Percentiles rank a stretch among this genome's conserved stretches.
These are phyloP conservation scores for Mycena pura DNA, from an alignment of 768 basidiomycete genomes.

Conservation along the genomic window DNA sequence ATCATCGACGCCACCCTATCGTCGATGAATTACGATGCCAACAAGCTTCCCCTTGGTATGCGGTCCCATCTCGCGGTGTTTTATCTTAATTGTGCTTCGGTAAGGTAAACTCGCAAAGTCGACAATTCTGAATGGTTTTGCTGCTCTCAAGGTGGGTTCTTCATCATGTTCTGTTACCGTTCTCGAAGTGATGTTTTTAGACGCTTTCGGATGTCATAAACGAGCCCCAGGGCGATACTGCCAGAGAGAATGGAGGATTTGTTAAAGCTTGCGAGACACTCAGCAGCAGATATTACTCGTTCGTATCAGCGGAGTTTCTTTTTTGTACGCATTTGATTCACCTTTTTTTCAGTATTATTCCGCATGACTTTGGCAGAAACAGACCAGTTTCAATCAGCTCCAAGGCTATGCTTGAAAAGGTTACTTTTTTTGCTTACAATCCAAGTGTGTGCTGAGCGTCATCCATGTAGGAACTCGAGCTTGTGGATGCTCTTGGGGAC, in stretches of 20 bases:
- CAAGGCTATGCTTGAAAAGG: conserved; percentile 48
- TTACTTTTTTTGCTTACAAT: conserved; percentile 15
- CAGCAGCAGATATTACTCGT: conserved; percentile 65
- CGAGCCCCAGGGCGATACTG: conserved; percentile 48
- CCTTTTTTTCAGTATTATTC: conserved; percentile 53
- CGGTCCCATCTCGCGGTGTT: not conserved
- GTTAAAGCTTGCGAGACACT: conserved; percentile 51
- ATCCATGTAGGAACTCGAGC: conserved; percentile 57
- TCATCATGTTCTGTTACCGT: not conserved
- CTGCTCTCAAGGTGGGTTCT: conserved; percentile 56
- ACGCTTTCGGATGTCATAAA: conserved; percentile 59
- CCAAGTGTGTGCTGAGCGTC: not conserved
- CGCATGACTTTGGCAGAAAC: conserved; percentile 63
- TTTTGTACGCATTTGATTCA: not conserved
- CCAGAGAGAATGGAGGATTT: conserved; percentile 45
- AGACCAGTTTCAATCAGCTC: conserved; percentile 53
- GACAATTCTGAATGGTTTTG: conserved; percentile 65
- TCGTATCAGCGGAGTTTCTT: conserved; percentile 21
- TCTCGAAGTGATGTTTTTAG: conserved; percentile 30
- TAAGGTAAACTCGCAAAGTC: conserved; percentile 67
- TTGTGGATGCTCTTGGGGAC: conserved; percentile 69
- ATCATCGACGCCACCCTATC: conserved; percentile 61
- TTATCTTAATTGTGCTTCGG: not conserved
- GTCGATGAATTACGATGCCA: conserved; percentile 72
- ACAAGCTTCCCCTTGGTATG: conserved; percentile 65